Conservation (phyloP, 768 basidiomycete species). For the Stropharia rugosoannulata region DNA sequence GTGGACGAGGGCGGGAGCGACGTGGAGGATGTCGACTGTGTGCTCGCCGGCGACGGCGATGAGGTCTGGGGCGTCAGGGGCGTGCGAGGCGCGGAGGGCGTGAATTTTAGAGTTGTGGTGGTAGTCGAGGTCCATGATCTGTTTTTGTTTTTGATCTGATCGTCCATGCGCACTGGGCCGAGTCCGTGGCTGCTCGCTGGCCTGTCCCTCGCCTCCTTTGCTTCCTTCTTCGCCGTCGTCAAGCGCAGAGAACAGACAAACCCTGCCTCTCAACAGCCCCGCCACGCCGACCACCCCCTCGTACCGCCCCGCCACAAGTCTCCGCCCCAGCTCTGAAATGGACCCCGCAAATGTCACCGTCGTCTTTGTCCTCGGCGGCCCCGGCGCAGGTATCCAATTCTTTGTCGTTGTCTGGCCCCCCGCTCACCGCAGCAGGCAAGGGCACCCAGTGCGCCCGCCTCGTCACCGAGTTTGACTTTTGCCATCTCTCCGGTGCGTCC, state of each 20-base stretch:
- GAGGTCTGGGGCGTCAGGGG: conserved; percentile 65
- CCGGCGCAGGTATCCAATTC: conserved; percentile 73
- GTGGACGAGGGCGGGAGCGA: conserved; percentile 47
- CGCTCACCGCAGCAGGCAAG: conserved; percentile 63
- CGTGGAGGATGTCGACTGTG: conserved; percentile 65
- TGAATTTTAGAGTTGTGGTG: conserved; percentile 60
- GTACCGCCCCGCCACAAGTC: conserved; percentile 56
- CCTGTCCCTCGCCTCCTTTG: conserved; percentile 55
- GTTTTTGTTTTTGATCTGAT: conserved; percentile 18
- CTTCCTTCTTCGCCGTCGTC: conserved; percentile 53
- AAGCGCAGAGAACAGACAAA: conserved; percentile 54
- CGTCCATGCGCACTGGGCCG: conserved; percentile 40
- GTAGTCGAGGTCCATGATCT: conserved; percentile 56
- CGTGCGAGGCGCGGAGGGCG: conserved; percentile 60
- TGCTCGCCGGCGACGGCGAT: conserved; percentile 75
- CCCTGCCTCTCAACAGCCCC: conserved; percentile 61
- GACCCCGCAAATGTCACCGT: conserved; percentile 66
- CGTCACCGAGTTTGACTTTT: conserved; percentile 83
- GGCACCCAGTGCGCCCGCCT: conserved; percentile 91
- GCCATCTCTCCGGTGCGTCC: conserved; percentile 84
- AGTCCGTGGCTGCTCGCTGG: conserved; percentile 65
- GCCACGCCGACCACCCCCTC: conserved; percentile 65
- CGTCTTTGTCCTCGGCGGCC: conserved; percentile 94
- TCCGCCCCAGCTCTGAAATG: not conserved
- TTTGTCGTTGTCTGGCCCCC: not conserved